Percentiles rank a stretch among this genome's conserved stretches.
Evolutionary conservation across 257 asterid species (phyloP).

Genomic region (Lithospermum erythrorhizon): DNA sequence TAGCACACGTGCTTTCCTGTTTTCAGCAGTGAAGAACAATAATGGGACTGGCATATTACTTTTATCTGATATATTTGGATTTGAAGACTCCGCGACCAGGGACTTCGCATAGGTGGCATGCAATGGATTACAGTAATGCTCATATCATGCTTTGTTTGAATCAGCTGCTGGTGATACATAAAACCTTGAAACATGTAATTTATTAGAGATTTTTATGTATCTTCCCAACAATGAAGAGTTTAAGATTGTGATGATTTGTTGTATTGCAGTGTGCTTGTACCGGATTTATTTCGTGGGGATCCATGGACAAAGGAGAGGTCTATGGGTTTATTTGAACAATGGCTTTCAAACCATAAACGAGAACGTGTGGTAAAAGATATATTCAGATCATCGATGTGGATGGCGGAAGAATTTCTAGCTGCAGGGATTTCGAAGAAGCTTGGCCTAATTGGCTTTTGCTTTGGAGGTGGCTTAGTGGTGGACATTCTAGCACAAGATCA

Average conservation of each 20-base stretch:
- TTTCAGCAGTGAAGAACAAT: conserved; percentile 69
- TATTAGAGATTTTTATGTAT: neutral
- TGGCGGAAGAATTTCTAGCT: conserved; percentile 44
- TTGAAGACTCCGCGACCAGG: conserved; percentile 56
- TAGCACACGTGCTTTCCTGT: conserved; percentile 41
- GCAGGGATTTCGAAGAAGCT: conserved; percentile 59
- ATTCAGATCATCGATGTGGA: conserved; percentile 53
- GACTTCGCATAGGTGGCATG: conserved; percentile 81
- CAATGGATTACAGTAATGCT: conserved; percentile 71
- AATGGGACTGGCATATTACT: conserved; percentile 67
- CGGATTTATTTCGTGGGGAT: conserved; percentile 59
- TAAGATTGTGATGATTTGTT: neutral
- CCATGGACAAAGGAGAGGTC: conserved; percentile 60
- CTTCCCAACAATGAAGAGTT: neutral
- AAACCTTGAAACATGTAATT: neutral
- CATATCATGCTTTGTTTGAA: neutral
- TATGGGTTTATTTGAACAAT: conserved; percentile 28
- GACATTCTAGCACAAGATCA: conserved; percentile 59
- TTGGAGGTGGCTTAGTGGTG: conserved; percentile 56
- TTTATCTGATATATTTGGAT: conserved; percentile 67
- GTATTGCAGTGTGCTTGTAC: conserved; percentile 65
- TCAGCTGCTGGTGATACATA: neutral
- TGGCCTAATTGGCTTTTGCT: conserved; percentile 73
- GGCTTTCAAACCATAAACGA: conserved; percentile 33
- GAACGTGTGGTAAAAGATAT: conserved; percentile 30